phyloP scores from a whole-genome alignment of 1,284 basidiomycete genomes.

The Cutaneotrichosporon mucoides region DNA sequence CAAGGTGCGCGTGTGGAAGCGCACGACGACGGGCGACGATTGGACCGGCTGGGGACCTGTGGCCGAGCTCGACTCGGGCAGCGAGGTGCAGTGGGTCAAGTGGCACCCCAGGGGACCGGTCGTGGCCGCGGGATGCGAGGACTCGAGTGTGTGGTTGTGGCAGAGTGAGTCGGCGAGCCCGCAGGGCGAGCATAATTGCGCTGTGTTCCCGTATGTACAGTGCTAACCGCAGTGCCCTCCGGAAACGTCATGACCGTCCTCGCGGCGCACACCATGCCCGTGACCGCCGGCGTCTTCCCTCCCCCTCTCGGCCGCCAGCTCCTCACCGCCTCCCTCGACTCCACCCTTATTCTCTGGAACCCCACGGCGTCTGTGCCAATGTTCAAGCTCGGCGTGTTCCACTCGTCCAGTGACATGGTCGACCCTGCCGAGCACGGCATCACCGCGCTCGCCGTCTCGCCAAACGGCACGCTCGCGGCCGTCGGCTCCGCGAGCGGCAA shows the following conservation, averaged over 20 bases:
- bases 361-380: constrained; percentile 65
- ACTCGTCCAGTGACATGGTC: constrained; percentile 58
- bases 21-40: constrained; percentile 63
- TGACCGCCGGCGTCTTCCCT: constrained; percentile 86
- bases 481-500: constrained; percentile 80
- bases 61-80: constrained; percentile 84
- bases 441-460: constrained; percentile 79
- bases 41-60: constrained; percentile 86
- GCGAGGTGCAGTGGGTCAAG: constrained; percentile 90
- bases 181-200: too few relatives aligned
- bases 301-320: constrained; percentile 66
- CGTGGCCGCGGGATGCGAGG: constrained; percentile 85
- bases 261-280: constrained; percentile 78
- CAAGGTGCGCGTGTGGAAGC: constrained; percentile 81
- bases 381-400: constrained; percentile 54
- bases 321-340: constrained; percentile 79
- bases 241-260: constrained; percentile 95
- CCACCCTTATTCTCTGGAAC: constrained; percentile 86
- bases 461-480: constrained; percentile 77
- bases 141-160: constrained; percentile 97
- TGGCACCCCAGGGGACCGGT: constrained; percentile 96
- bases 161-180: constrained; percentile 59
- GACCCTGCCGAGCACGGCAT: constrained; percentile 62
- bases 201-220: too few relatives aligned
- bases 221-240: constrained; percentile 68